phyloP scores from a whole-genome alignment of 2,329 filamentous ascomycete genomes.

The Claviceps citrina region DNA sequence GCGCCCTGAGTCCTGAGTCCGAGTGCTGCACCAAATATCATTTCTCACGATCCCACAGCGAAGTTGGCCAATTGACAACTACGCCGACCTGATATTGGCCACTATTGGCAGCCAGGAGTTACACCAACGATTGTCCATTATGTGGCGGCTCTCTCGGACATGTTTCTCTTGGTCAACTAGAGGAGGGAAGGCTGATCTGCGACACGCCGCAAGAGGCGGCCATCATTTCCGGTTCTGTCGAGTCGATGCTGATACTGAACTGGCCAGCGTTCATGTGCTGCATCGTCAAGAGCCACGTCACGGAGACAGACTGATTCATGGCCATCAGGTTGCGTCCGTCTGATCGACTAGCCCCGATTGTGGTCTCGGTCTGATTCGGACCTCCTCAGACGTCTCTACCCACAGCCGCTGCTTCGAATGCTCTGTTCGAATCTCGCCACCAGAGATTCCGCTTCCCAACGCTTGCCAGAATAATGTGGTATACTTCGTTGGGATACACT shows the following conservation, averaged over 20 bases:
- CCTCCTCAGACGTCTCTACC: neutral
- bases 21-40: neutral
- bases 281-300: neutral
- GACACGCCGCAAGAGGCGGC: neutral
- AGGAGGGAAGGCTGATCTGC: conserved; percentile 3
- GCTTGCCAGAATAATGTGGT: neutral
- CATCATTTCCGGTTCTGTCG: neutral
- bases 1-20: neutral
- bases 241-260: neutral
- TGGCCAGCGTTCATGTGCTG: neutral
- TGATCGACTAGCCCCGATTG: neutral
- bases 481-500: neutral
- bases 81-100: conserved; percentile 1
- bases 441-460: neutral
- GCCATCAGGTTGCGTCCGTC: neutral
- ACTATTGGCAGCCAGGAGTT: conserved; percentile 6
- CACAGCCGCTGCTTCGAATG: too few relatives aligned
- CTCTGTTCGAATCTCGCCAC: neutral
- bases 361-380: neutral
- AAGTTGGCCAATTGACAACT: neutral
- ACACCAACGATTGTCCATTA: conserved; percentile 8
- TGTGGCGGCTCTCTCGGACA: conserved; percentile 3
- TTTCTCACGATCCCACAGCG: conserved; percentile 1
- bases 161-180: neutral
- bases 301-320: neutral